Evolutionary conservation across 441 rosid species (phyloP), one percentile per base, ranked within the genome.

Genomic region (Erodium moschatum): DNA sequence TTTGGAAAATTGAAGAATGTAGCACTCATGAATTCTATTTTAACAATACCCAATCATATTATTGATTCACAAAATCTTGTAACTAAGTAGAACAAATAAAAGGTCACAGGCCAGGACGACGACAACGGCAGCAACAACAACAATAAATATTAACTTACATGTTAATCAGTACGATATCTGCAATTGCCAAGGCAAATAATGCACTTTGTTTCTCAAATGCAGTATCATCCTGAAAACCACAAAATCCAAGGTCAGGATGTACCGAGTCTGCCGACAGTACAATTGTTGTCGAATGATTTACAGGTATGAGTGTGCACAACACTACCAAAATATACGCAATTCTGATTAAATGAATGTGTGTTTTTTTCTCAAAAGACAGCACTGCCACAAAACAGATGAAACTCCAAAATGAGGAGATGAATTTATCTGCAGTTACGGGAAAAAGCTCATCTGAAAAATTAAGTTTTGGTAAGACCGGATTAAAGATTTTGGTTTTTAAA

Each of bases 151-250:
- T 35, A 2, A 35, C 40, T 35, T 35, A 35, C 40, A 35, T 35
- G 40, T 35, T 35, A 35, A 35, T 35, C 40, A 35, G 40, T 35
- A 35, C 40, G 40, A 35, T 35, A 35, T 35, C 40, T 35, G 40
- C 40, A 35, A 35, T 35, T 16, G 95, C 96, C 67, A 91, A 76
- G 64, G 96, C 92, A 56, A 89, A 87, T 48, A 93, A 81, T 15
- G 97, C 88, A 78, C 92, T 89, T 79, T 91, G 97, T 78, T 91
- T 93, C 85, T 93, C 97, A 65, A 93, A 91, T 70, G 95, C 77
- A 66, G 96, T 93, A 78, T 91, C 96, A 72, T 93, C 96, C 96
- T 90, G 86, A 73, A 83, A 80, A 35, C 8, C 40, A 72, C 20
- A 15, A 3, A 62, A 10, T 10, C 40, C 35, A 62, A 62, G 20